Evolutionary conservation across 2,329 filamentous ascomycete species (phyloP).

Genomic region (Ophiostoma quercus): DNA sequence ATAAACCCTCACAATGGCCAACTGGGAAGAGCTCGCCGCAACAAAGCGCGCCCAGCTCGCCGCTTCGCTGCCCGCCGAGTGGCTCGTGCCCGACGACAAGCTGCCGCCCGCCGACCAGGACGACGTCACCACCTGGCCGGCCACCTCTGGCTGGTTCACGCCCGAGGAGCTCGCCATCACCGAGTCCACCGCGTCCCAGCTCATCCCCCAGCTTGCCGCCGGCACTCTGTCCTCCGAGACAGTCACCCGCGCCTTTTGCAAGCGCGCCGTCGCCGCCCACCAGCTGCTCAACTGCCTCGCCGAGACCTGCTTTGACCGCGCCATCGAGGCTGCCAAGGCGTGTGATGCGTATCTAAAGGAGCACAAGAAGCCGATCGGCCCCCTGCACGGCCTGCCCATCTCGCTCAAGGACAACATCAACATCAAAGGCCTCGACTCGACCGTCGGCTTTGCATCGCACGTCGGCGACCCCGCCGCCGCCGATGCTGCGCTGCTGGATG

Average conservation of each 20-base stretch:
- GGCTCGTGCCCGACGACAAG: slow-evolving; percentile 49
- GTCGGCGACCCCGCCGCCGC: slow-evolving; percentile 51
- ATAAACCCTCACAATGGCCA: background rate
- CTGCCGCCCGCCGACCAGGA: slow-evolving; percentile 50
- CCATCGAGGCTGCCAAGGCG: slow-evolving; percentile 43
- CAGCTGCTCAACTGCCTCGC: slow-evolving; percentile 46
- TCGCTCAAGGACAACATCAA: slow-evolving; percentile 70
- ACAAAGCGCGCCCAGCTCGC: slow-evolving; percentile 41
- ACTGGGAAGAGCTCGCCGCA: slow-evolving; percentile 42
- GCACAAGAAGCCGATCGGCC: slow-evolving; percentile 49
- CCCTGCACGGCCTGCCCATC: slow-evolving; percentile 60
- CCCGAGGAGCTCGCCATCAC: slow-evolving; percentile 39
- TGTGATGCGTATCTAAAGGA: slow-evolving; percentile 48
- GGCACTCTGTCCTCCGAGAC: slow-evolving; percentile 37
- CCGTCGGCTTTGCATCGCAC: slow-evolving; percentile 59
- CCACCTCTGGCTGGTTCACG: slow-evolving; percentile 55
- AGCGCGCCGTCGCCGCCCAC: slow-evolving; percentile 38
- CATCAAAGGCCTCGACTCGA: slow-evolving; percentile 53
- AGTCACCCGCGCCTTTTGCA: slow-evolving; percentile 38
- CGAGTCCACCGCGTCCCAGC: slow-evolving; percentile 32
- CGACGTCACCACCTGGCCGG: slow-evolving; percentile 54
- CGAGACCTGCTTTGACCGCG: slow-evolving; percentile 51
- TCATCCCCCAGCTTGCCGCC: slow-evolving; percentile 36
- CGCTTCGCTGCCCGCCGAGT: slow-evolving; percentile 52
- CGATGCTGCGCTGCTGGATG: slow-evolving; percentile 39